Evolutionary conservation across 305 asterid genomes (phyloP).

Genomic region (Andrographis paniculata): DNA sequence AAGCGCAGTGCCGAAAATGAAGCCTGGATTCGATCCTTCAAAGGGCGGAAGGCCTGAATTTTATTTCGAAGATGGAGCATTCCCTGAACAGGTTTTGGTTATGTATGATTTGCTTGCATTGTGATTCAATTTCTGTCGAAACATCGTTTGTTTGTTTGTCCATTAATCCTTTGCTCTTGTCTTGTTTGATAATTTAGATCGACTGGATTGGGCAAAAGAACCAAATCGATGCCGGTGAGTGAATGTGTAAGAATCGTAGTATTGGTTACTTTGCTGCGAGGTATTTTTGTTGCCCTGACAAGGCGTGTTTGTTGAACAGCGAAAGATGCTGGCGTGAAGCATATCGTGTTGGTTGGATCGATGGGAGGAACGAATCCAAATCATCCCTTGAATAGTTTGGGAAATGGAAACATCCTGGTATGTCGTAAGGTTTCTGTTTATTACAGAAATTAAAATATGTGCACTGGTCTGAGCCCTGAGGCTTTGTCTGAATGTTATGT

Average conservation of each 20-base stretch:
- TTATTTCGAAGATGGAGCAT: conserved; percentile 73
- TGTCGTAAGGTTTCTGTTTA: too few relatives aligned
- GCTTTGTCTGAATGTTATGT: too few relatives aligned
- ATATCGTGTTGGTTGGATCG: conserved; percentile 84
- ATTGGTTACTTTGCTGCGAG: neutral
- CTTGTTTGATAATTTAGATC: conserved; percentile 34
- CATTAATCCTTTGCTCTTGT: conserved; percentile 2
- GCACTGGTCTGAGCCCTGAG: too few relatives aligned
- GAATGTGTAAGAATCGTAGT: neutral
- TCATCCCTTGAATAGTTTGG: conserved; percentile 76
- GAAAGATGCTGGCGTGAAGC: conserved; percentile 94
- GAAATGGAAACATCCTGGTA: conserved; percentile 89
- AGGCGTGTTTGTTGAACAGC: conserved; percentile 38
- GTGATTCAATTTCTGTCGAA: neutral
- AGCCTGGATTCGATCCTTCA: conserved; percentile 79
- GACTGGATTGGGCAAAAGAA: conserved; percentile 96
- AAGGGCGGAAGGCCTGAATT: conserved; percentile 84
- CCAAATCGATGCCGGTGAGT: conserved; percentile 83
- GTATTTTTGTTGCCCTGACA: too few relatives aligned
- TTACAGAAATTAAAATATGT: too few relatives aligned
- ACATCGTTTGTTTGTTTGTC: neutral
- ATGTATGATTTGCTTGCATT: neutral
- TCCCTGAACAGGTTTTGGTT: conserved; percentile 64
- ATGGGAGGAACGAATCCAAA: conserved; percentile 86
- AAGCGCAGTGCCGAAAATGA: conserved; percentile 88